A percentile compares a stretch with the other conserved stretches of the same genome.
Conservation (phyloP, 208 protist species). For the Wallacemonas sp. region DNA sequence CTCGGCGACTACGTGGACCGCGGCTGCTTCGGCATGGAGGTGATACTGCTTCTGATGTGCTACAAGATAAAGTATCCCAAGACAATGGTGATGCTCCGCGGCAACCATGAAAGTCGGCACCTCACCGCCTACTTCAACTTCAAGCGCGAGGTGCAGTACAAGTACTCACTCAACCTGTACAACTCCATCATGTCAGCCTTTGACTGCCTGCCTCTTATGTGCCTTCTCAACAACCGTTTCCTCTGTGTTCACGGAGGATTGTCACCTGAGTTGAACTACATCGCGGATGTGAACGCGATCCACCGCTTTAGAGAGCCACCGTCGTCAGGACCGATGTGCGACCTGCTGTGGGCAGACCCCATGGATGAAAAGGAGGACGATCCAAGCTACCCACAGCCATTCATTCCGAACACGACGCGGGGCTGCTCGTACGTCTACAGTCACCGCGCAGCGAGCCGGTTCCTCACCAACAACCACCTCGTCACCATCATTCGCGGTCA, state of each 20-base stretch:
- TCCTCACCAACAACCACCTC: constrained; percentile 94
- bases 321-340: constrained; percentile 90
- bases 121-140: constrained; percentile 98
- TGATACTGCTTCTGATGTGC: constrained; percentile 92
- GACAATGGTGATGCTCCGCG: constrained; percentile 93
- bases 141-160: constrained; percentile 93
- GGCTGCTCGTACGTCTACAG: constrained; percentile 90
- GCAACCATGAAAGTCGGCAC: constrained; percentile 98
- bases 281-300: constrained; percentile 89
- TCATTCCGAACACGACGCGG: constrained; percentile 72
- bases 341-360: constrained; percentile 96
- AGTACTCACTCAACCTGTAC: constrained; percentile 88
- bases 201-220: constrained; percentile 92
- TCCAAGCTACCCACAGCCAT: constrained; percentile 30
- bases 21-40: constrained; percentile 89
- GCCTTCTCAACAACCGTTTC: constrained; percentile 83
- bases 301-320: constrained; percentile 95
- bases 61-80: constrained; percentile 94
- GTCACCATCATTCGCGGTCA: constrained; percentile 96
- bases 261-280: constrained; percentile 60
- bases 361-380: constrained; percentile 82
- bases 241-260: constrained; percentile 95
- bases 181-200: constrained; percentile 92
- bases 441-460: constrained; percentile 83
- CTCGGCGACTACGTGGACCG: constrained; percentile 97